Evolutionary conservation across 495 filamentous ascomycete species (phyloP).

Genomic region (Hypoxylon lienhwacheense): DNA sequence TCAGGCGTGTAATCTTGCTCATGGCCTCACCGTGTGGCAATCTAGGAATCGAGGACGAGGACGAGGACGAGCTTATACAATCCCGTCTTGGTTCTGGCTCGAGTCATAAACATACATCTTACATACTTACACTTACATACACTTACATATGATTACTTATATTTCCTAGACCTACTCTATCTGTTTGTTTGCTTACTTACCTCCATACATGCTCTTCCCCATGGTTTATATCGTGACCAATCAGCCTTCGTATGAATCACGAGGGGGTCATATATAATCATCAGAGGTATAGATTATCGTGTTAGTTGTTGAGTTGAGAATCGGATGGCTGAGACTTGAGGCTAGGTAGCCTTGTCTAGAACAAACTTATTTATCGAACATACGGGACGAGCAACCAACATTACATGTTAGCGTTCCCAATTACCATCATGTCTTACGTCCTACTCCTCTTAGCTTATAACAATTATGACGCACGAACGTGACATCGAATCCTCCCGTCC

Average conservation of each 20-base stretch:
- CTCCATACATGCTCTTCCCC: too few relatives aligned
- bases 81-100: slow-evolving; percentile 9
- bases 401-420: too few relatives aligned
- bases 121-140: too few relatives aligned
- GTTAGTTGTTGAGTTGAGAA: not conserved
- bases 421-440: too few relatives aligned
- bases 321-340: slow-evolving; percentile 21
- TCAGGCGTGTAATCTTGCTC: slow-evolving; percentile 9
- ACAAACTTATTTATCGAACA: slow-evolving; percentile 13
- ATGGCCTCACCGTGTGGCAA: slow-evolving; percentile 33
- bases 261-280: not conserved
- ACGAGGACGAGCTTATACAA: slow-evolving; percentile 34
- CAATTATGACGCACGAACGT: slow-evolving; percentile 23
- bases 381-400: too few relatives aligned
- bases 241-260: slow-evolving; percentile 1
- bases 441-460: slow-evolving; percentile 7
- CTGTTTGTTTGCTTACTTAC: too few relatives aligned
- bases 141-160: too few relatives aligned
- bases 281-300: not conserved
- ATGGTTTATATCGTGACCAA: slow-evolving; percentile 13
- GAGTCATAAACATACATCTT: slow-evolving; percentile 31
- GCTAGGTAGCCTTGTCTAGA: slow-evolving; percentile 31
- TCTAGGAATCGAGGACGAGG: too few relatives aligned
- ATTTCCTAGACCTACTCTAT: too few relatives aligned
- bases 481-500: slow-evolving; percentile 15